Evolutionary conservation across 306 rosid species (phyloP).

Genomic region (Biancaea sappan): DNA sequence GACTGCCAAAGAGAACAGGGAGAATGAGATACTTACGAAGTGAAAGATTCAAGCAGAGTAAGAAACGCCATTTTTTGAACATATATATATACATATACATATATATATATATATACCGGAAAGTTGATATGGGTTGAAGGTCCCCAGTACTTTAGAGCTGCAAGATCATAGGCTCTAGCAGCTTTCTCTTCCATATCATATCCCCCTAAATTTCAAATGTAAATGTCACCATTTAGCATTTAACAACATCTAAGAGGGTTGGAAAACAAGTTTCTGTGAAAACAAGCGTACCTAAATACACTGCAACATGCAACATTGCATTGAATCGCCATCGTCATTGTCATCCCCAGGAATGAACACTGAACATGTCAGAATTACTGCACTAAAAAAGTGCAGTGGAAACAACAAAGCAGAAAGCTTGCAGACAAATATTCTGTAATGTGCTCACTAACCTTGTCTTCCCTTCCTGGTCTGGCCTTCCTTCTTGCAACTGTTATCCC

Average conservation of each 20-base stretch:
- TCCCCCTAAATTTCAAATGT: slow-evolving; percentile 62
- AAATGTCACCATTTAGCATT: background rate
- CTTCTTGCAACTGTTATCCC: slow-evolving; percentile 96
- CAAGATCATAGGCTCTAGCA: slow-evolving; percentile 95
- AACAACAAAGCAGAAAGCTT: slow-evolving; percentile 24
- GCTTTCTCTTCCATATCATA: slow-evolving; percentile 98
- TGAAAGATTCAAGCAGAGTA: background rate
- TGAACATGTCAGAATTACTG: slow-evolving; percentile 38
- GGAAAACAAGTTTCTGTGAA: background rate
- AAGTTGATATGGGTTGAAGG: slow-evolving; percentile 84
- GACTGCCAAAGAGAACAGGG: slow-evolving; percentile 44
- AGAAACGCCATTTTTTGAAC: background rate
- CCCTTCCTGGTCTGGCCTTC: slow-evolving; percentile 98
- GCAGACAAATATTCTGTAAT: slow-evolving; percentile 10
- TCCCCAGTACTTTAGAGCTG: slow-evolving; percentile 95
- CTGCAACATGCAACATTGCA: slow-evolving; percentile 52
- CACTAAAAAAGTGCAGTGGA: slow-evolving; percentile 27
- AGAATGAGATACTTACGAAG: slow-evolving; percentile 4
- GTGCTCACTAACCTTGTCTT: slow-evolving; percentile 69
- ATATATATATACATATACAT: too few species aligned
- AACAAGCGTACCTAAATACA: slow-evolving; percentile 70
- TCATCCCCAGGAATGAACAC: slow-evolving; percentile 56
- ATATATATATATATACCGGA: slow-evolving; percentile 56
- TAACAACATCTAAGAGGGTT: slow-evolving; percentile 9
- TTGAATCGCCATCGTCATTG: slow-evolving; percentile 15